phyloP scores from a whole-genome alignment of 352 stramenopile genomes.

The Globisporangium radiosum region DNA sequence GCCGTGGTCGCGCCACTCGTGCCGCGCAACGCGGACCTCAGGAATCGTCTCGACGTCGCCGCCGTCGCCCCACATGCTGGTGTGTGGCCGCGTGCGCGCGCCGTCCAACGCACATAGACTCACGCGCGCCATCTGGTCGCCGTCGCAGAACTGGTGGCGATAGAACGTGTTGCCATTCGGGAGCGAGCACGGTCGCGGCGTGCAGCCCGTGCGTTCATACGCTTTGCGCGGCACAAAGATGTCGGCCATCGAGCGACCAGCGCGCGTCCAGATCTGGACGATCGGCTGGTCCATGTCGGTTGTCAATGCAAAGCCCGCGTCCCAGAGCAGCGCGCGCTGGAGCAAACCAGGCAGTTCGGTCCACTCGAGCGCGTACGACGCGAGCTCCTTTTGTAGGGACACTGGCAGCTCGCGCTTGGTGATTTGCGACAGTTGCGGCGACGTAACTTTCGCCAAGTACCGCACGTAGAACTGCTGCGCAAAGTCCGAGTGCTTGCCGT shows the following conservation, averaged over 20 bases:
- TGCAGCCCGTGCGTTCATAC: conserved; percentile 46
- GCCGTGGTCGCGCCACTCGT: conserved; percentile 32
- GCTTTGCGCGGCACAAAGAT: conserved; percentile 51
- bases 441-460: conserved; percentile 25
- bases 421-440: conserved; percentile 23
- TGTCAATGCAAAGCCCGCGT: conserved; percentile 53
- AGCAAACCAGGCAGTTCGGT: conserved; percentile 42
- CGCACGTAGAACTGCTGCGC: conserved; percentile 62
- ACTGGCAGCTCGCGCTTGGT: conserved; percentile 17
- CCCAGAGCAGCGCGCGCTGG: conserved; percentile 63
- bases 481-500: conserved; percentile 57
- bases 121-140: conserved; percentile 25
- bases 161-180: conserved; percentile 26
- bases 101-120: conserved; percentile 55
- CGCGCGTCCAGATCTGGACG: conserved; percentile 52
- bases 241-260: conserved; percentile 57
- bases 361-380: conserved; percentile 33
- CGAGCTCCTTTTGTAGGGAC: conserved; percentile 24
- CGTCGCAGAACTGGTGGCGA: conserved; percentile 37
- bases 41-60: conserved; percentile 41
- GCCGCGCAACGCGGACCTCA: conserved; percentile 42
- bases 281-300: conserved; percentile 16
- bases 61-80: conserved; percentile 53
- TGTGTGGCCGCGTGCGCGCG: conserved; percentile 22
- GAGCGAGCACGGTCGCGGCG: conserved; percentile 18